phyloP scores from a whole-genome alignment of 2,329 filamentous ascomycete genomes.

The Colletotrichum nymphaeae region DNA sequence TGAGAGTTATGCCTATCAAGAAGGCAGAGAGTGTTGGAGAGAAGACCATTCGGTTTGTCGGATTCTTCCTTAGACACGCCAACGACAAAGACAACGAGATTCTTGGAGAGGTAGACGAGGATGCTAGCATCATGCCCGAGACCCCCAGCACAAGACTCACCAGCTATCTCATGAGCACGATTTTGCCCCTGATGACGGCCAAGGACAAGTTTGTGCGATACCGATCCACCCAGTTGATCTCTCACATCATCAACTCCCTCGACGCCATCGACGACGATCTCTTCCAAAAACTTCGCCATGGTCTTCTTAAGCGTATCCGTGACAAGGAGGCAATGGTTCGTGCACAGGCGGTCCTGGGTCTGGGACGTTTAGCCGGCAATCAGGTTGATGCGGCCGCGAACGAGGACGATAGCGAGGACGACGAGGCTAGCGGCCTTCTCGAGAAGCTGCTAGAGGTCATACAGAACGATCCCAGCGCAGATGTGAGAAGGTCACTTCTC shows the following conservation, averaged over 20 bases:
- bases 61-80: slow-evolving; percentile 83
- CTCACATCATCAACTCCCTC: slow-evolving; percentile 91
- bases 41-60: slow-evolving; percentile 85
- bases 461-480: slow-evolving; percentile 93
- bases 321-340: slow-evolving; percentile 96
- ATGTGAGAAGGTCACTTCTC: slow-evolving; percentile 88
- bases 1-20: slow-evolving; percentile 87
- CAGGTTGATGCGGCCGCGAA: slow-evolving; percentile 77
- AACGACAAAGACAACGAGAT: slow-evolving; percentile 78
- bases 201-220: slow-evolving; percentile 96
- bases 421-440: slow-evolving; percentile 75
- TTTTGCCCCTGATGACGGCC: slow-evolving; percentile 80
- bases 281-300: slow-evolving; percentile 83
- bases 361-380: slow-evolving; percentile 86
- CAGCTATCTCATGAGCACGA: slow-evolving; percentile 76
- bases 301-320: slow-evolving; percentile 84
- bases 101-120: slow-evolving; percentile 72
- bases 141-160: slow-evolving; percentile 87
- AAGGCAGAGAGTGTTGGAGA: slow-evolving; percentile 93
- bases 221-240: slow-evolving; percentile 87
- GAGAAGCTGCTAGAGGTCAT: slow-evolving; percentile 88
- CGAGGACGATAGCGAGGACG: slow-evolving; percentile 77
- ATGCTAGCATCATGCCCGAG: slow-evolving; percentile 78
- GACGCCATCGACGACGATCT: slow-evolving; percentile 93
- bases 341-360: slow-evolving; percentile 89